Evolutionary conservation across 2,329 filamentous ascomycete species (phyloP), one percentile per base, ranked within the genome.

Genomic region (Paramyrothecium sp.): DNA sequence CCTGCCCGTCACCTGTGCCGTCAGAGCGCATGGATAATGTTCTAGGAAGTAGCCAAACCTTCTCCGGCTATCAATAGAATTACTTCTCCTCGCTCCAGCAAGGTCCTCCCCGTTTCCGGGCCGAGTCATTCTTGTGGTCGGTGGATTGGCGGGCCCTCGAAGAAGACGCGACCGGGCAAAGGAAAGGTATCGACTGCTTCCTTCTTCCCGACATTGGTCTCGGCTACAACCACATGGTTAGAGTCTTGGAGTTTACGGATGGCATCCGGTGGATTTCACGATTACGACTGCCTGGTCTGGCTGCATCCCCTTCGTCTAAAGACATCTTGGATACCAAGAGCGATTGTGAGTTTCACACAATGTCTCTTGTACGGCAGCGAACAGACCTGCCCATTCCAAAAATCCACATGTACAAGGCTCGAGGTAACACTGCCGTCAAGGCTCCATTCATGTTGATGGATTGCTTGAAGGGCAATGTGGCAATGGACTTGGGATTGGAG

Each of bases 401-500:
- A 41, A 56, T 56, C 51, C 50, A 50, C 50, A 50, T 50, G 41
- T 56, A 49, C 44, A 41, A 56, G 44, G 55, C 50, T 49, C 26
- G 26, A 30, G 26, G 26, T 48, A 41, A 7, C 26, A 56, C 41
- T 53, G 51, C 41, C 51, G 44, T 56, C 20, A 49, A 38, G 41
- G 55, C 50, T 16, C 51, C 55, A 53, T 56, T 56, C 38, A 56
- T 56, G 51, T 50, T 56, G 51, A 56, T 56, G 51, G 55, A 56
- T 21, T 56, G 55, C 38, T 53, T 57, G 23, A 34, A 57, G 52
- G 56, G 56, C 23, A 57, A 55, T 52, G 48, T 53, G 48, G 49
- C 46, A 52, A 57, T 57, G 48, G 56, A 57, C 21, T 53, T 55
- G 26, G 56, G 53, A n/a, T 54, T 57, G 53, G 34, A 12, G n/a